Conservation (phyloP, 2,329 filamentous ascomycete species). For the Fusarium sp. region DNA sequence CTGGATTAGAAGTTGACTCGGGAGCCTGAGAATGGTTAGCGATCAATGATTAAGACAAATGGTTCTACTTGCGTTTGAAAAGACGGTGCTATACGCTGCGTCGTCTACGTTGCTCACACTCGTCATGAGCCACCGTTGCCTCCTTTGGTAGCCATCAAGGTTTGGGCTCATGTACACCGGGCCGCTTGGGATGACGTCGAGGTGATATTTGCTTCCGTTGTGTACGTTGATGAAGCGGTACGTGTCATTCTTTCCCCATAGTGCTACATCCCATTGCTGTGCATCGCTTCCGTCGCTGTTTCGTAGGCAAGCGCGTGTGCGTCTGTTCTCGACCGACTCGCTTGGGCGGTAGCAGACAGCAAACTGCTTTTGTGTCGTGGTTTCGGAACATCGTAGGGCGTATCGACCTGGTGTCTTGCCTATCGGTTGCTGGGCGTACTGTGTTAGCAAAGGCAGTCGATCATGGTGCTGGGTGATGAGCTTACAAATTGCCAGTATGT, state of each 20-base stretch:
- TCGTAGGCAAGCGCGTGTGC: constrained; percentile 46
- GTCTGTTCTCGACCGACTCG: constrained; percentile 40
- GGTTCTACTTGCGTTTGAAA: constrained; percentile 41
- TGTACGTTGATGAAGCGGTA: constrained; percentile 46
- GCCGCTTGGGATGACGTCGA: constrained; percentile 48
- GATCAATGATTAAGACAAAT: background rate
- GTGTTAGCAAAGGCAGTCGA: constrained; percentile 26
- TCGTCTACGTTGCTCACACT: constrained; percentile 46
- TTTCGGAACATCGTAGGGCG: constrained; percentile 43
- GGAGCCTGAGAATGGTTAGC: constrained; percentile 1
- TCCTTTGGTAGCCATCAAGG: constrained; percentile 39
- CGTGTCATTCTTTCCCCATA: constrained; percentile 41
- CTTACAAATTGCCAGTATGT: constrained; percentile 13
- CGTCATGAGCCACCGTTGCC: constrained; percentile 49
- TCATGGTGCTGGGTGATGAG: background rate
- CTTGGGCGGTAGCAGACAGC: constrained; percentile 40
- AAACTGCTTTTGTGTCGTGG: constrained; percentile 46
- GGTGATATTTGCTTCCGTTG: constrained; percentile 47
- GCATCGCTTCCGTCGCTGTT: constrained; percentile 38
- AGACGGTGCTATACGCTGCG: constrained; percentile 47
- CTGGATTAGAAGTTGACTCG: constrained; percentile 1
- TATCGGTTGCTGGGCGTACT: constrained; percentile 45
- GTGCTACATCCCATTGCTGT: constrained; percentile 49
- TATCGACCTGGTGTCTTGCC: constrained; percentile 42
- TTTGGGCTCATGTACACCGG: constrained; percentile 47